These are phyloP conservation scores for Fusarium sp. DNA, from an alignment of 2,329 filamentous ascomycete species.

Conservation along the genomic window DNA sequence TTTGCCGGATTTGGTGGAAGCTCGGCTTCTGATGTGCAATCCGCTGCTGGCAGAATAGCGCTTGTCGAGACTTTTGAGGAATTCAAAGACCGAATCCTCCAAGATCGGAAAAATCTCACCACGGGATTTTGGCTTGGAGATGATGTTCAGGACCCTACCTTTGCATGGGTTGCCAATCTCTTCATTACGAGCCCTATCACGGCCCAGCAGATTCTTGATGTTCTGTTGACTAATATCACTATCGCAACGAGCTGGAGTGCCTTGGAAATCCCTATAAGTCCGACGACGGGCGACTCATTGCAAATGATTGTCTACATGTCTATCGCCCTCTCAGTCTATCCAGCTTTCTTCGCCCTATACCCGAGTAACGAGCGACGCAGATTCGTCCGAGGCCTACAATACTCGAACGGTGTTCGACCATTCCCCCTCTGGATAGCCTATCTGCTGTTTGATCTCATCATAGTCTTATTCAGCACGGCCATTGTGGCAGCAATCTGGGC, in stretches of 20 bases:
- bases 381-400: conserved; percentile 85
- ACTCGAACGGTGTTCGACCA: conserved; percentile 88
- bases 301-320: conserved; percentile 85
- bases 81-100: conserved; percentile 72
- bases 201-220: conserved; percentile 71
- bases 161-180: conserved; percentile 75
- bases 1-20: conserved; percentile 44
- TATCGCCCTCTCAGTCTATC: conserved; percentile 79
- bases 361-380: conserved; percentile 83
- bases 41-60: conserved; percentile 51
- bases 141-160: conserved; percentile 64
- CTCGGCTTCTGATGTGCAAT: conserved; percentile 9
- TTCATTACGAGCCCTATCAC: conserved; percentile 67
- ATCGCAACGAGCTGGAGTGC: conserved; percentile 77
- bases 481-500: conserved; percentile 75
- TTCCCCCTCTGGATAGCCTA: conserved; percentile 88
- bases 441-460: conserved; percentile 78
- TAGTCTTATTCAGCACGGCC: conserved; percentile 72
- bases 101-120: conserved; percentile 72
- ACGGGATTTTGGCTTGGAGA: conserved; percentile 82
- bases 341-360: conserved; percentile 88
- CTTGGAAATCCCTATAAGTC: conserved; percentile 78
- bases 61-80: conserved; percentile 70
- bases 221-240: conserved; percentile 71
- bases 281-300: conserved; percentile 74